A percentile compares a stretch with the other conserved stretches of the same genome.
Conservation (phyloP, 176 grass and related monocot genomes). For the Carex scoparia region DNA sequence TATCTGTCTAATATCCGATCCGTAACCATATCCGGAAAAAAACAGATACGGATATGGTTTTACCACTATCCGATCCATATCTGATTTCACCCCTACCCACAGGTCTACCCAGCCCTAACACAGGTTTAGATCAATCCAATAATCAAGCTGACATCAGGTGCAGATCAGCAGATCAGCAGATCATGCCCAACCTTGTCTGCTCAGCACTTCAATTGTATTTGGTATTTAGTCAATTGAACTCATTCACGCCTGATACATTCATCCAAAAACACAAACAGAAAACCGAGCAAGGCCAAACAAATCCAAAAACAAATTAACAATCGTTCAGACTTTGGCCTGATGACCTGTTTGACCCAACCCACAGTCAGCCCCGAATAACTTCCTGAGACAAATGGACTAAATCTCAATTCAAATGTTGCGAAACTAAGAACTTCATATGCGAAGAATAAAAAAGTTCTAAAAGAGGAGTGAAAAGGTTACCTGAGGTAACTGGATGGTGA, state of each 20-base stretch:
- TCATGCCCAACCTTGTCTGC: not conserved
- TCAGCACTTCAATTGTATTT: not conserved
- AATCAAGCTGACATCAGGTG: not conserved
- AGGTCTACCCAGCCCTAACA: not conserved
- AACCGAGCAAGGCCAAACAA: not conserved
- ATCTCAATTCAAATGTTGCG: slow-evolving; percentile 1
- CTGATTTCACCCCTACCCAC: no score
- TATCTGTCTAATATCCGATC: no score
- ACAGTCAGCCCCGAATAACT: not conserved
- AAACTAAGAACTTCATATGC: slow-evolving; percentile 11
- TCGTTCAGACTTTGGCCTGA: not conserved
- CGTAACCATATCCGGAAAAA: no score
- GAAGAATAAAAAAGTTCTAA: not conserved
- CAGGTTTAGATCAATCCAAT: not conserved
- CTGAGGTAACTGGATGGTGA: slow-evolving; percentile 90
- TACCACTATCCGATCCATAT: no score
- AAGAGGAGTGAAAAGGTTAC: slow-evolving; percentile 35
- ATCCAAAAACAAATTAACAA: not conserved
- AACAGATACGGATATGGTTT: no score
- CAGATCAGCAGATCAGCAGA: not conserved
- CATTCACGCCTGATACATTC: not conserved
- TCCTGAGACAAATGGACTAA: not conserved
- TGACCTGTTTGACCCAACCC: not conserved
- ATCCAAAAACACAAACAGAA: not conserved
- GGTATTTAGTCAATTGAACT: not conserved